These are phyloP conservation scores for Endotrypanum monterogeii DNA, from an alignment of 208 protist genomes.

Conservation along the genomic window DNA sequence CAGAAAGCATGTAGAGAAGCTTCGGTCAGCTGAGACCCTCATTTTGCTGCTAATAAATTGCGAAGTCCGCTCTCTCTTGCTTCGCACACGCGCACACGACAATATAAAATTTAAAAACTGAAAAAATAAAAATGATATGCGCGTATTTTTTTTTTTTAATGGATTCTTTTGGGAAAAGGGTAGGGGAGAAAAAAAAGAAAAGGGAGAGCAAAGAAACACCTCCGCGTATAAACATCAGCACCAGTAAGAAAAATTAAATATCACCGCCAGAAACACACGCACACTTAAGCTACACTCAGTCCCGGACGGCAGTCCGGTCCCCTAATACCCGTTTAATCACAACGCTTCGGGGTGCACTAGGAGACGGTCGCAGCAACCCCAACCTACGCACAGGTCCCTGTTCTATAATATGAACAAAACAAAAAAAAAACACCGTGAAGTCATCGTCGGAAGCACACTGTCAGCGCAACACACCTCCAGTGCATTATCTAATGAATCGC, in stretches of 20 bases:
- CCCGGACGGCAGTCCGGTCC: background rate
- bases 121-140: background rate
- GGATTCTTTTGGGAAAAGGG: background rate
- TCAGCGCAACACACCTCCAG: background rate
- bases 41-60: background rate
- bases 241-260: background rate
- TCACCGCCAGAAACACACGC: background rate
- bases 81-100: background rate
- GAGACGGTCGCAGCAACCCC: too few species aligned
- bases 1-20: background rate
- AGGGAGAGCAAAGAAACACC: background rate
- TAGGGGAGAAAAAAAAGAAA: background rate
- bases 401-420: too few species aligned
- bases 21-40: background rate
- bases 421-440: too few species aligned
- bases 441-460: background rate
- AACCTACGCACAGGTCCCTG: too few species aligned
- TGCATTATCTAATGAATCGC: constrained; percentile 28
- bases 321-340: background rate
- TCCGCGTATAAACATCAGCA: background rate
- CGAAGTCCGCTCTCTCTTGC: background rate
- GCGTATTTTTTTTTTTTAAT: background rate
- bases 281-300: background rate
- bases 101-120: too few species aligned
- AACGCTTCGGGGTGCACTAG: too few species aligned